Base-by-base conservation (phyloP, 257 asterid genomes). In the Capsicum chinense region DNA sequence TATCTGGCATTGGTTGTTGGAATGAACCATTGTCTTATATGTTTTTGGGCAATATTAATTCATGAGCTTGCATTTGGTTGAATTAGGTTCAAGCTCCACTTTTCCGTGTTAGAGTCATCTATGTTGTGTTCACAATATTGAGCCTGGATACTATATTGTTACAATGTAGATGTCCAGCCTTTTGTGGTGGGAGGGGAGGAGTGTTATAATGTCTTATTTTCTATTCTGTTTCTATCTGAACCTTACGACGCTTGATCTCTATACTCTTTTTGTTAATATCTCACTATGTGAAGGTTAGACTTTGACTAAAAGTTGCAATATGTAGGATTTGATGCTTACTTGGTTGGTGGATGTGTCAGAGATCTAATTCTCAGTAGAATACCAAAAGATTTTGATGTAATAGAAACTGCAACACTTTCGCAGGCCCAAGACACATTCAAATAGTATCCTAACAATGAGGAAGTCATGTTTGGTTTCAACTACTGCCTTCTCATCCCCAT, bases 281-380 rank as follows among this genome's bases (percentile, higher is more conserved):
- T 50, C 48, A 9, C 48, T 37, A 56, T 8, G 4, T 52, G 62
- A 82, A 82, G 63, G 44, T 66, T 37, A 17, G 58, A 14, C 54
- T 67, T 47, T 68, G 63, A 39, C 68, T 26, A 35, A 54, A 81
- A 73, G 42, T 59, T 83, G 48, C 26, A 35, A 9, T 85, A 59
- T 70, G 14, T 91, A 96, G 99, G 99, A 68, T 93, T 86, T 83
- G 92, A 93, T 81, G 93, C 99, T 85, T 96, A 92, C 92, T 90
- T 96, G 86, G 99, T 96, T 88, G 99, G 99, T 85, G 99, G 99
- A 80, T 96, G 98, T 86, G 97, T 96, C 73, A 93, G 98, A 90
- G 99, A 96, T 90, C 88, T 96, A 79, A 88, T 96, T 88, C 97
- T 96, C 86, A 88, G 92, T 70, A 92, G 84, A 89, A 87, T 92